Conservation (phyloP, 495 filamentous ascomycete genomes). For the Massariosphaeria phaeospora region DNA sequence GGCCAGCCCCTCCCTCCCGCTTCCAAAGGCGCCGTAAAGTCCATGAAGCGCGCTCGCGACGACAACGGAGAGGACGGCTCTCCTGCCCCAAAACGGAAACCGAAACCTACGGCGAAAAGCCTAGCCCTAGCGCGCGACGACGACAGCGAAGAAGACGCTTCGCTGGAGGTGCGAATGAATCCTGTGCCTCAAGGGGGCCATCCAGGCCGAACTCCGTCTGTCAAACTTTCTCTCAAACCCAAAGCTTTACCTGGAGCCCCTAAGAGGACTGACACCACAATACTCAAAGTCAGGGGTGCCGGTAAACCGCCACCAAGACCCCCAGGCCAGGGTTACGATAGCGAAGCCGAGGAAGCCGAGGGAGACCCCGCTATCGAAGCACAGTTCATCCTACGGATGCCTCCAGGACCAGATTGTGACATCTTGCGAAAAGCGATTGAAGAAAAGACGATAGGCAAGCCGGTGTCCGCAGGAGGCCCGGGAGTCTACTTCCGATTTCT, state of each 20-base stretch:
- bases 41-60: conserved; percentile 47
- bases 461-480: conserved; percentile 55
- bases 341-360: conserved; percentile 89
- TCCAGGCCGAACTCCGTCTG: background rate
- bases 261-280: conserved; percentile 2
- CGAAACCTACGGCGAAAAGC: conserved; percentile 23
- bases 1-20: conserved; percentile 29
- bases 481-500: conserved; percentile 77
- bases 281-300: conserved; percentile 41
- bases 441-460: conserved; percentile 65
- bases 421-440: conserved; percentile 66
- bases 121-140: conserved; percentile 3
- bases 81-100: conserved; percentile 28
- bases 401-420: conserved; percentile 78
- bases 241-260: conserved; percentile 1
- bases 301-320: conserved; percentile 60
- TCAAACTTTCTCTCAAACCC: conserved; percentile 20
- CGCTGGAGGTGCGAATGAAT: background rate
- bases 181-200: background rate
- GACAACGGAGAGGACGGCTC: conserved; percentile 42
- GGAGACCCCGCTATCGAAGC: conserved; percentile 80
- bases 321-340: conserved; percentile 85
- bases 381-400: conserved; percentile 83
- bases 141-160: conserved; percentile 10
- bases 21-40: conserved; percentile 42